Base-by-base conservation (phyloP, 257 asterid species). In the Sherardia arvensis region DNA sequence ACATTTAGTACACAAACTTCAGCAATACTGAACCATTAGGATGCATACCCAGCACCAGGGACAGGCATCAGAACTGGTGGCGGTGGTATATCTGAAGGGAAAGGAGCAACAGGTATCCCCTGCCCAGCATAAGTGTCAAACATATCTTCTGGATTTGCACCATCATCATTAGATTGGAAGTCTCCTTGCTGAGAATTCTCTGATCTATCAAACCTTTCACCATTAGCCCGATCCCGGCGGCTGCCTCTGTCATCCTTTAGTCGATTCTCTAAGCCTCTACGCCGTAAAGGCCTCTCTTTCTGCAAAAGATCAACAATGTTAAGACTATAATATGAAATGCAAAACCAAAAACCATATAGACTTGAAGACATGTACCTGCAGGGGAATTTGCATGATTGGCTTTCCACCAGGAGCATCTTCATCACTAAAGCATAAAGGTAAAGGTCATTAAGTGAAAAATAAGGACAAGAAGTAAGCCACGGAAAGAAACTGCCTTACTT, bases 41-140 rank as follows among this genome's bases (percentile, higher is more conserved):
- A 48, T 30, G 76, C 78, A 72, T 75, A 93, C 99, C 99, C 99
- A 59, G 99, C 99, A 73, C 99, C 99, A 81, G 99, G 99, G 71
- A 93, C 97, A 45, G 99, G 99, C 99, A 93, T 93, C 80, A 90
- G 80, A 65, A 93, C 80, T 22, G 96, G 86, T 56, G 97, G 84
- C 53, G 83, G 99, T 69, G 84, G 88, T 48, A 93, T 84, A 58
- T 93, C 99, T 14, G 97, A 87, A 56, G 95, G 74, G 70, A 88
- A 91, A 65, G 85, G 32, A 36, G 87, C 82, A 71, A 89, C 92
- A 32, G 84, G 82, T 68, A 87, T 80, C 67, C 96, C 96, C 71
- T 80, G 96, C 53, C 91, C 95, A 32, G 86, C 84, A 72, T 82
- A 87, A 61, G 88, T 73, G 76, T 92, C 99, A 78, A 79, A 87